phyloP scores from a whole-genome alignment of 2,329 filamentous ascomycete species.

The Geosmithia putterillii region DNA sequence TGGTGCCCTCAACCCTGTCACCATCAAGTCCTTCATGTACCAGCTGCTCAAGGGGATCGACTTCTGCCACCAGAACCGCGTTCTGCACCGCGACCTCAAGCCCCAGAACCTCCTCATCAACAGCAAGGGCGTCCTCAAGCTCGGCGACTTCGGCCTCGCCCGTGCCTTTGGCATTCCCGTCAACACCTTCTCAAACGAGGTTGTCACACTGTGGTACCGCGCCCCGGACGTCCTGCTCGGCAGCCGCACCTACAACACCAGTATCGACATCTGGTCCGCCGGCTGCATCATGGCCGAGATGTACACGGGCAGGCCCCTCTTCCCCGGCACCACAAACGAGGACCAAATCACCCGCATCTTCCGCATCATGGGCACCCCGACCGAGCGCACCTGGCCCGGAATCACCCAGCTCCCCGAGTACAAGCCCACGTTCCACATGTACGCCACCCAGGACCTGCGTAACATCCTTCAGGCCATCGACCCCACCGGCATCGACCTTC shows the following conservation, averaged over 20 bases:
- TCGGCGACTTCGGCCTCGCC: slow-evolving; percentile 89
- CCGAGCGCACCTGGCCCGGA: slow-evolving; percentile 88
- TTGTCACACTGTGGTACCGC: slow-evolving; percentile 95
- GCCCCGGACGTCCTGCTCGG: slow-evolving; percentile 92
- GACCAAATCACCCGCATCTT: slow-evolving; percentile 97
- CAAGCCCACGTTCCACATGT: slow-evolving; percentile 89
- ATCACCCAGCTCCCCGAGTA: slow-evolving; percentile 96
- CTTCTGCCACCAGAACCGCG: slow-evolving; percentile 95
- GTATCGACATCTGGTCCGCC: slow-evolving; percentile 98
- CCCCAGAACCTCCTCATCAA: slow-evolving; percentile 96
- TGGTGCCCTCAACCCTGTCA: slow-evolving; percentile 74
- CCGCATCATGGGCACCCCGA: slow-evolving; percentile 95
- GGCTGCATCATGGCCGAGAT: slow-evolving; percentile 99
- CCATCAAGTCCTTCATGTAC: slow-evolving; percentile 99
- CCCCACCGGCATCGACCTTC: slow-evolving; percentile 69
- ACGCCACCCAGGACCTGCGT: slow-evolving; percentile 80
- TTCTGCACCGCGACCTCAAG: slow-evolving; percentile 90
- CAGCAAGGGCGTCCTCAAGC: slow-evolving; percentile 76
- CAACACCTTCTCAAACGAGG: slow-evolving; percentile 96
- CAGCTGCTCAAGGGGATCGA: slow-evolving; percentile 91
- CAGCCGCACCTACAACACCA: slow-evolving; percentile 96
- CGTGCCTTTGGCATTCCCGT: slow-evolving; percentile 94
- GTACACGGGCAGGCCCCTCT: slow-evolving; percentile 91
- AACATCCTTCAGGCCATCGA: slow-evolving; percentile 87
- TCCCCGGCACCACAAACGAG: slow-evolving; percentile 96